A percentile compares a stretch with the other conserved stretches of the same genome.
Evolutionary conservation across 306 rosid species (phyloP).

Genomic region (Lithocarpus polystachyus): DNA sequence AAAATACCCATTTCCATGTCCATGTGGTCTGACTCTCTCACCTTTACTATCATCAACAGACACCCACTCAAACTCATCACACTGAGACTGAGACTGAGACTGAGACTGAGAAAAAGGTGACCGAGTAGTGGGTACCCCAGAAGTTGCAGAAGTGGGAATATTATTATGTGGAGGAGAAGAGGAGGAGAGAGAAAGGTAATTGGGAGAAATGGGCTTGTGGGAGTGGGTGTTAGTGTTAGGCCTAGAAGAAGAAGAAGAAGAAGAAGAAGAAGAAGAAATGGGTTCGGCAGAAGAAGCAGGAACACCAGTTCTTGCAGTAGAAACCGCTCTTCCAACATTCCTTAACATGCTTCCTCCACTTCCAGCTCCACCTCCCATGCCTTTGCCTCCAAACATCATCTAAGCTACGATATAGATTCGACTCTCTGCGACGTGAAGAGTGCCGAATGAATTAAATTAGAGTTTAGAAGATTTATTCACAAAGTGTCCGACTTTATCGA

Average conservation of each 20-base stretch:
- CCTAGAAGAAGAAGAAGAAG: constrained; percentile 31
- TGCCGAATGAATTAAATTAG: no score
- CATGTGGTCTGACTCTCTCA: not conserved
- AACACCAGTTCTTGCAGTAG: constrained; percentile 24
- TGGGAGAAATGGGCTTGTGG: constrained; percentile 20
- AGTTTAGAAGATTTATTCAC: no score
- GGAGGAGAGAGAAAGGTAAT: constrained; percentile 27
- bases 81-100: not conserved
- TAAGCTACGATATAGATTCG: no score
- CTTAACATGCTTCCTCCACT: constrained; percentile 34
- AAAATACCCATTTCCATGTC: not conserved
- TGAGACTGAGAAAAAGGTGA: constrained; percentile 1
- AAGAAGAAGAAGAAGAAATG: constrained; percentile 3
- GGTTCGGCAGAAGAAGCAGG: constrained; percentile 26
- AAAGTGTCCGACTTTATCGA: no score
- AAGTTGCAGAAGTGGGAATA: constrained; percentile 11
- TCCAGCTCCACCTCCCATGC: constrained; percentile 45
- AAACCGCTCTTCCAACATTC: constrained; percentile 33
- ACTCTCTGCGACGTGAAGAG: no score
- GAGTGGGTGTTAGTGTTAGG: not conserved
- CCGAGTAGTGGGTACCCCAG: constrained; percentile 15
- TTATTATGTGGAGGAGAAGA: constrained; percentile 15
- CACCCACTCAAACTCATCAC: constrained; percentile 48
- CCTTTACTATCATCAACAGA: constrained; percentile 28
- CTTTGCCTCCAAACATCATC: constrained; percentile 42